Evolutionary conservation across 1,284 basidiomycete genomes (phyloP).

Genomic region (Athelia psychrophila): DNA sequence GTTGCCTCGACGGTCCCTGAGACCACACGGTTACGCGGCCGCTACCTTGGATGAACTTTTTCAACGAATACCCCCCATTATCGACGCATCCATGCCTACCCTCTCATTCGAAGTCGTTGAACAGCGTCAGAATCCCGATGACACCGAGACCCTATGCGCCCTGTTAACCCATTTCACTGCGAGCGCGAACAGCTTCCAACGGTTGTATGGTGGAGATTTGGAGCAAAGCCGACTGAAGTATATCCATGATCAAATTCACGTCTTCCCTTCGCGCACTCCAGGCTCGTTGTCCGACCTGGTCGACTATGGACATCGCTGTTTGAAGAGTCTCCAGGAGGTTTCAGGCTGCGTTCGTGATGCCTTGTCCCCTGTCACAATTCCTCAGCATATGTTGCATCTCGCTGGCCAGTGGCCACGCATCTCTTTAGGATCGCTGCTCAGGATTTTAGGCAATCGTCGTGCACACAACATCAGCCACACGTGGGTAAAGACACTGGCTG

Average conservation of each 20-base stretch:
- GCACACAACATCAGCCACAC: conserved; percentile 9
- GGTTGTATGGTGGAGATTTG: not conserved
- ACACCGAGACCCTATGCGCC: not conserved
- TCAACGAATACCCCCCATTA: not conserved
- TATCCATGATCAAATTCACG: not conserved
- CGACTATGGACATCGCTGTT: not conserved
- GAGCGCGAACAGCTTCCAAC: not conserved
- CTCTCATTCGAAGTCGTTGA: no score
- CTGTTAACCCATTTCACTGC: not conserved
- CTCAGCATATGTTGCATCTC: not conserved
- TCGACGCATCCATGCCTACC: no score
- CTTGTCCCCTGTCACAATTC: not conserved
- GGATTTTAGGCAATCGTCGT: conserved; percentile 13
- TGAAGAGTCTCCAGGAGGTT: no score
- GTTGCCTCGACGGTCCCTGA: no score
- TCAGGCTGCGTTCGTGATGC: not conserved
- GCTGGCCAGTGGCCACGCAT: conserved; percentile 12
- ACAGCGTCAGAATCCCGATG: no score
- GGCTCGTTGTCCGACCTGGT: not conserved
- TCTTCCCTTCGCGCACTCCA: not conserved
- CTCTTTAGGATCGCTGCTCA: conserved; percentile 21
- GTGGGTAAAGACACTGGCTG: conserved; percentile 27
- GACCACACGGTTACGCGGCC: no score
- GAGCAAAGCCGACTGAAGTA: not conserved
- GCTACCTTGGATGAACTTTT: not conserved